Percentiles rank a stretch among this genome's conserved stretches.
These are phyloP conservation scores for Thermomucor indicae-seudaticae DNA, from an alignment of 371 early-diverging fungal species.

Conservation along the genomic window DNA sequence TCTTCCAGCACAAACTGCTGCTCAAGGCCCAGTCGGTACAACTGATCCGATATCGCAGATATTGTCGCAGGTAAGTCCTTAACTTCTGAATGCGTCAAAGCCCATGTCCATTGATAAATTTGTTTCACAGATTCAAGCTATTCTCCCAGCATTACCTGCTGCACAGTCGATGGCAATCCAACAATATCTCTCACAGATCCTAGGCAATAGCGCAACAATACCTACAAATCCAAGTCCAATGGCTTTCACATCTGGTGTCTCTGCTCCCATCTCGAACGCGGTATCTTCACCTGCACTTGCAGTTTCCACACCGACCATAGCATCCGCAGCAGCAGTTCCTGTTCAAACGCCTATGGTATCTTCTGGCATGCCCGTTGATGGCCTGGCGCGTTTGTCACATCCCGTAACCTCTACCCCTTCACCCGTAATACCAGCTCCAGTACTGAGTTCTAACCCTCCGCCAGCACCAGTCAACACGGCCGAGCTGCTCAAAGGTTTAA, in stretches of 20 bases:
- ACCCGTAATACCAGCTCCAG: not conserved
- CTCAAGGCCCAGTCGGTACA: not conserved
- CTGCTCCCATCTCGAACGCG: conserved; percentile 6
- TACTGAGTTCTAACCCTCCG: conserved; percentile 5
- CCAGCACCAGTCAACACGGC: conserved; percentile 20
- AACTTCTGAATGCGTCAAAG: not conserved
- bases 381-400: not conserved
- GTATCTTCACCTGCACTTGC: conserved; percentile 3
- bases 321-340: not conserved
- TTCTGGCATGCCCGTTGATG: not conserved
- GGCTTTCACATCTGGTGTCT: conserved; percentile 14
- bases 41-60: conserved; percentile 24
- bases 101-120: not conserved
- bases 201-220: conserved; percentile 1
- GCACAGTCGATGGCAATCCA: conserved; percentile 33
- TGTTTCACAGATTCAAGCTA: conserved; percentile 29
- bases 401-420: conserved; percentile 2
- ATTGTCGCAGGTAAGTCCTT: conserved; percentile 24
- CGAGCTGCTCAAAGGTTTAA: conserved; percentile 32
- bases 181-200: conserved; percentile 31
- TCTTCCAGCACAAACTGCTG: conserved; percentile 9
- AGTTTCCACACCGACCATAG: not conserved
- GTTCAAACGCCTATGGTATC: not conserved
- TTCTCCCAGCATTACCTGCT: conserved; percentile 37
- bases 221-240: conserved; percentile 5